Evolutionary conservation across 2,329 filamentous ascomycete species (phyloP), one percentile per base, ranked within the genome.

Genomic region (Apiospora kogelbergensis): DNA sequence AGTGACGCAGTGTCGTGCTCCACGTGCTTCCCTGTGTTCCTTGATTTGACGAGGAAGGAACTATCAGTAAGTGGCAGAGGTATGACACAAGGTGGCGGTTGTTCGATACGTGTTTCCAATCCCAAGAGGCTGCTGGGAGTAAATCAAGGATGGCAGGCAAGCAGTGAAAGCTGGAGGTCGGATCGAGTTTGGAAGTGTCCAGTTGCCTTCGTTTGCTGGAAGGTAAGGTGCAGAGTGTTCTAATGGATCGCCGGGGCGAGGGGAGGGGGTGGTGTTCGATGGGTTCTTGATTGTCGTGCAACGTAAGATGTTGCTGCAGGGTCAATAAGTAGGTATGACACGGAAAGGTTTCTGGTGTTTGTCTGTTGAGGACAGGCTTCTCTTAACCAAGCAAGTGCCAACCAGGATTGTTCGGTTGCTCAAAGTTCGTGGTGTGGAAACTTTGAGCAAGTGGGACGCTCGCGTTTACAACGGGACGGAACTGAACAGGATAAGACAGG

Each of bases 381-480:
- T 60, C 53, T 60, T 33, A 60, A 60, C 30, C 53, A 57, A 30
- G 40, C 40, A 33, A 60, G 53, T n/a, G 20, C 53, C 20, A 37
- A 37, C 53, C 17, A 60, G 53, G 53, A 60, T 30, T 33, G 17
- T 37, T 37, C 17, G 53, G 53, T 24, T 53, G 30, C 20, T 37
- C 30, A 60, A 60, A 37, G 53, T 60, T 60, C 53, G 53, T 37
- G 26, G 53, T 37, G 53, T 60, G 53, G 53, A 60, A 60, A 60
- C 53, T 60, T 37, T 60, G 53, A n/a, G 53, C 30, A 30, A 26
- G 53, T 60, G 53, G 53, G 53, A 60, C 53, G 17, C 53, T 53
- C 24, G 22, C 46, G 22, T 26, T 15, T 26, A 30, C 30, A 60
- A 20, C 17, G 48, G 48, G 48, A 33, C 17, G 33, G 17, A 15